phyloP scores from a whole-genome alignment of 2,329 filamentous ascomycete genomes.

The Aspergillus tamarii region DNA sequence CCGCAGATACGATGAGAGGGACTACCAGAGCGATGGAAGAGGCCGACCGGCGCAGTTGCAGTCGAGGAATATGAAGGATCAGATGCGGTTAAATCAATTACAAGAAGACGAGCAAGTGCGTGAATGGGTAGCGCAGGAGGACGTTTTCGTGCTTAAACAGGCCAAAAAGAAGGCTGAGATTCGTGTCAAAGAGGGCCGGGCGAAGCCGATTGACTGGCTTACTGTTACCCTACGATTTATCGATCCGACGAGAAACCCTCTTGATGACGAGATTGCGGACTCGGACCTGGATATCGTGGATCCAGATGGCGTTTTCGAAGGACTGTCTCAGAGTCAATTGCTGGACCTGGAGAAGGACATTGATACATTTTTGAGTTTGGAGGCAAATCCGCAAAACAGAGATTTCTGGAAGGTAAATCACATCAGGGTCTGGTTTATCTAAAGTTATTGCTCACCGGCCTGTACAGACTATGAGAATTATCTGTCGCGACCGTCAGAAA shows the following conservation, averaged over 20 bases:
- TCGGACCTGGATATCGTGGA: slow-evolving; percentile 77
- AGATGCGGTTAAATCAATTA: slow-evolving; percentile 55
- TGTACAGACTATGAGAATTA: slow-evolving; percentile 72
- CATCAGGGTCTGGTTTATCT: neutral
- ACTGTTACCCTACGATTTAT: slow-evolving; percentile 88
- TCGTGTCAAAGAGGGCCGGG: slow-evolving; percentile 85
- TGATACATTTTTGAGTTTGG: slow-evolving; percentile 74
- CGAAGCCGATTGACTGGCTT: slow-evolving; percentile 90
- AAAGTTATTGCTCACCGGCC: slow-evolving; percentile 12
- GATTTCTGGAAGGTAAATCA: slow-evolving; percentile 78
- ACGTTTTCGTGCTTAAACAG: slow-evolving; percentile 93
- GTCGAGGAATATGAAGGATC: slow-evolving; percentile 45
- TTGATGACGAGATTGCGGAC: slow-evolving; percentile 82
- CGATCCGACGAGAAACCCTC: slow-evolving; percentile 75
- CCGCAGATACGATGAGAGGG: slow-evolving; percentile 38
- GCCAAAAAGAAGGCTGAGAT: slow-evolving; percentile 98
- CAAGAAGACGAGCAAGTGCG: slow-evolving; percentile 77
- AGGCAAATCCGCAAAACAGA: slow-evolving; percentile 74
- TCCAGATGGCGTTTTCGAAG: slow-evolving; percentile 79
- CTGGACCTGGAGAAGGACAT: slow-evolving; percentile 82
- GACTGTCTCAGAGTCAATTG: slow-evolving; percentile 68
- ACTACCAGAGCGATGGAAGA: slow-evolving; percentile 28
- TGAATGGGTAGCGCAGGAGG: slow-evolving; percentile 90
- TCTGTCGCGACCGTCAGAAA: slow-evolving; percentile 77
- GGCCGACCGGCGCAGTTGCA: slow-evolving; percentile 27